Evolutionary conservation across 441 rosid species (phyloP), one percentile per base, ranked within the genome.

Genomic region (Pelargonium citronellum): DNA sequence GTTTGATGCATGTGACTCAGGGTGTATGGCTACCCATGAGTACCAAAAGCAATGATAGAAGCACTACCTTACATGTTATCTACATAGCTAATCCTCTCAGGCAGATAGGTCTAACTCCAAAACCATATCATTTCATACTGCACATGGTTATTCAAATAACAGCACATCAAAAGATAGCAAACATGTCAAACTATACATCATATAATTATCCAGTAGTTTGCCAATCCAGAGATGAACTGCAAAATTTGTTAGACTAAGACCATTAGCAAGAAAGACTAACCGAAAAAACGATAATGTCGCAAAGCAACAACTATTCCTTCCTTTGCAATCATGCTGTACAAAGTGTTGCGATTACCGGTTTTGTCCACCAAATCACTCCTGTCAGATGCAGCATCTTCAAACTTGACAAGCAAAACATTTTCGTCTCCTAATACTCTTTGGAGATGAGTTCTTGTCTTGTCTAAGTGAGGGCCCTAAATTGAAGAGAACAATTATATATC

Each of bases 381-480:
- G 7, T 43, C 67, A 2, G 66, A 20, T 60, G 2, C 66, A 27
- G 69, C 75, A 8, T 78, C 84, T 0, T 64, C 85, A 71, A 93
- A 79, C 74, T 89, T 91, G 68, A 89, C 95, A 11, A 79, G 67
- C 65, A 93, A 75, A 53, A 93, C 82, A 73, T 88, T 89, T 0
- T 87, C 95, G 77, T 93, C 98, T 20, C 98, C 98, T 67, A 93
- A 37, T 53, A 73, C 84, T 73, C 81, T 86, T 78, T 88, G 97
- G 3, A 93, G 68, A 75, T 84, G 87, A 70, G 87, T 88, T 74
- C 71, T 82, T 64, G 64, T 69, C 41, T 53, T 63, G 9, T 79
- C 67, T 7, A 83, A 67, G 64, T 61, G 76, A 68, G 98, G 98
- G 5, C 97, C 98, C 97, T 93, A 79, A 57, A 74, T 74, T 66